Conservation (phyloP, 257 asterid genomes). For the Paulownia fortunei region DNA sequence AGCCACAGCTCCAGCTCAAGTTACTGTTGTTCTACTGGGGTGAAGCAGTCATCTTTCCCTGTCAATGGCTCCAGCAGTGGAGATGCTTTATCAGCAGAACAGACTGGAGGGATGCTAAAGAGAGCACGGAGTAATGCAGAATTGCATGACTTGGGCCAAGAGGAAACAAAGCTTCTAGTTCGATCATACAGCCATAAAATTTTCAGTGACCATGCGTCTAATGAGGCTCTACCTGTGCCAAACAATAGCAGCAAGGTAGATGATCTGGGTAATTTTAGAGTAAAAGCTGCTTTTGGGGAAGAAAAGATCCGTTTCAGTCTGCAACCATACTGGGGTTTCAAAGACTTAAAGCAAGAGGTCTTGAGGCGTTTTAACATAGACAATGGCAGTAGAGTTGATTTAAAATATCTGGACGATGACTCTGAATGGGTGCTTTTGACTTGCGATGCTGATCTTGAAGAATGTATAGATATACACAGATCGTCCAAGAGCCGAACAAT, state of each 20-base stretch:
- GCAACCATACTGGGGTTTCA: constrained; percentile 62
- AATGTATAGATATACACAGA: constrained; percentile 72
- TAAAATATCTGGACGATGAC: constrained; percentile 81
- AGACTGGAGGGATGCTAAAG: constrained; percentile 40
- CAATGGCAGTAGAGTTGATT: constrained; percentile 48
- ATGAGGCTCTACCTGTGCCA: constrained; percentile 52
- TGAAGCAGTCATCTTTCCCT: constrained; percentile 48
- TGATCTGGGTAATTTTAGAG: constrained; percentile 43
- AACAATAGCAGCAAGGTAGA: constrained; percentile 38
- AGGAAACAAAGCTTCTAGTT: constrained; percentile 54
- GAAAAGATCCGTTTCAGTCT: constrained; percentile 74
- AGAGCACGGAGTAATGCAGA: constrained; percentile 56
- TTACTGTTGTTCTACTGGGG: constrained; percentile 57
- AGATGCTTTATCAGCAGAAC: constrained; percentile 48
- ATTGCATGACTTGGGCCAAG: constrained; percentile 51
- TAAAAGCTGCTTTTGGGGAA: constrained; percentile 71
- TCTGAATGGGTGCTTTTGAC: constrained; percentile 81
- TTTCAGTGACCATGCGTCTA: constrained; percentile 40
- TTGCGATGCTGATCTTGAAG: constrained; percentile 85
- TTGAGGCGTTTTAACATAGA: constrained; percentile 66
- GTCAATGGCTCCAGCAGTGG: constrained; percentile 38
- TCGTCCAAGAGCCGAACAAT: constrained; percentile 55
- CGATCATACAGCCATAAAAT: constrained; percentile 67
- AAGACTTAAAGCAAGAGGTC: constrained; percentile 60
- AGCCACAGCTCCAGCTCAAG: constrained; percentile 79